These are phyloP conservation scores for Trematosphaeria pertusa DNA, from an alignment of 2,329 filamentous ascomycete species.

Conservation along the genomic window DNA sequence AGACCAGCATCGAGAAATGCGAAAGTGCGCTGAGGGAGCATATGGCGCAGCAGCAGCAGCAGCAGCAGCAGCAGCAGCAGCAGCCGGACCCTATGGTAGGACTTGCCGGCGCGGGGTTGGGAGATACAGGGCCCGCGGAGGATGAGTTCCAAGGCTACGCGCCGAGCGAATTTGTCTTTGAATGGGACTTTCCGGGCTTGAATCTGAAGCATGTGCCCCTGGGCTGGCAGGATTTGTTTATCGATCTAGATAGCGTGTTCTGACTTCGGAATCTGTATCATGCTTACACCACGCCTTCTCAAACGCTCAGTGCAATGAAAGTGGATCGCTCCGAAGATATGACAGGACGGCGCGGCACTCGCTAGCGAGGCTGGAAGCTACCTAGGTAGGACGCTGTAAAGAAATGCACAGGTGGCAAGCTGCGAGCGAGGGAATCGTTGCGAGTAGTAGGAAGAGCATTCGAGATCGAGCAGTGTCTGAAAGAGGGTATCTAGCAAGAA, in stretches of 20 bases:
- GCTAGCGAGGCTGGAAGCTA: no score
- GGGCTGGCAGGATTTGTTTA: constrained; percentile 57
- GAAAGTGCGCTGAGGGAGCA: constrained; percentile 53
- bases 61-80: background rate
- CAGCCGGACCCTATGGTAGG: background rate
- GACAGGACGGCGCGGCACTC: no score
- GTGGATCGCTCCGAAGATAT: no score
- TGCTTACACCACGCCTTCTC: no score
- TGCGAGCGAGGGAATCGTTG: no score
- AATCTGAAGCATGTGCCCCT: constrained; percentile 59
- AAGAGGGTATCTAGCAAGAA: no score
- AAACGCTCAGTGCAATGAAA: no score
- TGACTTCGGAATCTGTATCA: no score
- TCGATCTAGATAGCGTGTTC: constrained; percentile 50
- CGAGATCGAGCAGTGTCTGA: no score
- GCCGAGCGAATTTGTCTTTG: constrained; percentile 63
- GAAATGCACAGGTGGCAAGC: no score
- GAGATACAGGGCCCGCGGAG: constrained; percentile 42
- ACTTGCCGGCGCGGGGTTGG: constrained; percentile 4
- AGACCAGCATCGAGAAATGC: constrained; percentile 59
- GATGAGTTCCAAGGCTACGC: constrained; percentile 61
- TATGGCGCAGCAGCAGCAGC: constrained; percentile 20
- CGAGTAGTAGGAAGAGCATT: no score
- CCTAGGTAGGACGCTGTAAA: no score
- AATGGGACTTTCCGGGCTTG: constrained; percentile 64